A percentile compares a stretch with the other conserved stretches of the same genome.
phyloP scores from a whole-genome alignment of 306 rosid species.

The Pyrus pyrifolia region DNA sequence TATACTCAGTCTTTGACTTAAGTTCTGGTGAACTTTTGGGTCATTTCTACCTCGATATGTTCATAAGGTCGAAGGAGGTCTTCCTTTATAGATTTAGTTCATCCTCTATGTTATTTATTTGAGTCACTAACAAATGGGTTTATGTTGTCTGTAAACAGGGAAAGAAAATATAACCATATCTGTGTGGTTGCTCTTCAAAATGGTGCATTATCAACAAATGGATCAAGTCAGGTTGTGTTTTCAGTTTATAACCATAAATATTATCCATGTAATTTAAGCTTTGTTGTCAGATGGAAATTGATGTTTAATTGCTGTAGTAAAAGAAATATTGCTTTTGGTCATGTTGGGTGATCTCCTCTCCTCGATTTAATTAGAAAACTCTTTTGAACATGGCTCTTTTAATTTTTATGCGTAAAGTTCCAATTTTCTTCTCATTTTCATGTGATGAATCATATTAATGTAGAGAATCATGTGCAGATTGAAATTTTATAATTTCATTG shows the following conservation, averaged over 20 bases:
- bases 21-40: slow-evolving; percentile 79
- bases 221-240: slow-evolving; percentile 56
- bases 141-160: slow-evolving; percentile 45
- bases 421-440: neutral
- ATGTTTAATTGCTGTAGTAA: neutral
- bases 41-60: slow-evolving; percentile 80
- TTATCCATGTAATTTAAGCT: neutral
- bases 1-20: slow-evolving; percentile 66
- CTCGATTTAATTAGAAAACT: neutral
- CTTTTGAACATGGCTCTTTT: neutral
- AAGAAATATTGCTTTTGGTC: neutral
- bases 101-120: slow-evolving; percentile 12
- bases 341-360: neutral
- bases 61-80: slow-evolving; percentile 45
- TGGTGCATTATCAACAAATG: slow-evolving; percentile 54
- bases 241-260: neutral
- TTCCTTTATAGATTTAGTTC: neutral
- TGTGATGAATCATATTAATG: neutral
- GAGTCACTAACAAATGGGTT: slow-evolving; percentile 19
- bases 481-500: neutral
- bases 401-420: neutral
- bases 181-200: slow-evolving; percentile 94
- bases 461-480: neutral
- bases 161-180: slow-evolving; percentile 73
- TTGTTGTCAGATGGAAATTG: neutral